phyloP scores from a whole-genome alignment of 257 asterid species.

The Oldenlandia corymbosa region DNA sequence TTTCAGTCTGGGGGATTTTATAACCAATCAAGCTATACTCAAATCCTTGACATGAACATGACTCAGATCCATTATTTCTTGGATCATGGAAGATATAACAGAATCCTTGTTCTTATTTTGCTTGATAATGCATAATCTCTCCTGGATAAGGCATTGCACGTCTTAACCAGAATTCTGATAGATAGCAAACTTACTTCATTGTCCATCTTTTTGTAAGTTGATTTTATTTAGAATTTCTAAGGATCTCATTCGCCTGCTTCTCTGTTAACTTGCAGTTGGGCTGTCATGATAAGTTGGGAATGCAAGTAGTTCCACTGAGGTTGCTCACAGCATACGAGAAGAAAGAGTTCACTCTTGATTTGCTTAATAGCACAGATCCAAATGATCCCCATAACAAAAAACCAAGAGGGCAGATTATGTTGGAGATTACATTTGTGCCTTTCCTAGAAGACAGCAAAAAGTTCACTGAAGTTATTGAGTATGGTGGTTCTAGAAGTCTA shows the following conservation, averaged over 20 bases:
- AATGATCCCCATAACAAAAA: slow-evolving; percentile 51
- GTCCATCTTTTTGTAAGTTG: neutral
- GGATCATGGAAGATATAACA: too few relatives aligned
- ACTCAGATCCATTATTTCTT: neutral
- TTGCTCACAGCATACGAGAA: slow-evolving; percentile 50
- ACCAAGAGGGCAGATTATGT: slow-evolving; percentile 43
- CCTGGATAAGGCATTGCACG: neutral
- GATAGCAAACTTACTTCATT: neutral
- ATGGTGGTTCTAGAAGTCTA: slow-evolving; percentile 9
- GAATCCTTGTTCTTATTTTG: too few relatives aligned
- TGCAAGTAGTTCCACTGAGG: slow-evolving; percentile 58
- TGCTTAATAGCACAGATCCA: slow-evolving; percentile 51
- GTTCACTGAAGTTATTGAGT: slow-evolving; percentile 21
- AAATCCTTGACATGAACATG: neutral
- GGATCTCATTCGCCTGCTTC: neutral
- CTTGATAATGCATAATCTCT: too few relatives aligned
- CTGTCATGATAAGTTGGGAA: slow-evolving; percentile 76
- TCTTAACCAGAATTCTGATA: neutral
- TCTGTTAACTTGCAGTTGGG: slow-evolving; percentile 40
- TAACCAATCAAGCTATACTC: neutral
- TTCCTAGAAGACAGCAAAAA: slow-evolving; percentile 59
- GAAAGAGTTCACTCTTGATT: slow-evolving; percentile 40
- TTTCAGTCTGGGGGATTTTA: neutral
- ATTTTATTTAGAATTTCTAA: neutral
- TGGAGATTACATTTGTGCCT: slow-evolving; percentile 56